These are phyloP conservation scores for Psilocybe cyanescens DNA, from an alignment of 768 basidiomycete species.

Conservation along the genomic window DNA sequence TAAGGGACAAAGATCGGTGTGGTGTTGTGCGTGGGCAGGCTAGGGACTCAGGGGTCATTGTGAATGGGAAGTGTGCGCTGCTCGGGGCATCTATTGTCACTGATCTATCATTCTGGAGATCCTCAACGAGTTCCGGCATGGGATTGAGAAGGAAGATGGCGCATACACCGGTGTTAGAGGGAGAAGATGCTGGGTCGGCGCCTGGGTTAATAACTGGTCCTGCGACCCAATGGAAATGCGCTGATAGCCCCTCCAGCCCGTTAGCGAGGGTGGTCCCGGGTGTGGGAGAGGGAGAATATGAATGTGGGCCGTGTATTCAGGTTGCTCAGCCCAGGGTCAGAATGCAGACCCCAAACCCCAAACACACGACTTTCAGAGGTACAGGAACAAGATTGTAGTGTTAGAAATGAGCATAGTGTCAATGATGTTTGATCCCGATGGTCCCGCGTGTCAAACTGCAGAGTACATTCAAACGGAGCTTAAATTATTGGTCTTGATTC, in stretches of 20 bases:
- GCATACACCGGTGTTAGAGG: constrained; percentile 19
- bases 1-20: not conserved
- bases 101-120: constrained; percentile 22
- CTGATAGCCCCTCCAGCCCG: constrained; percentile 26
- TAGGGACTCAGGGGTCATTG: constrained; percentile 27
- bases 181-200: not conserved
- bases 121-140: constrained; percentile 25
- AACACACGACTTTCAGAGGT: no score
- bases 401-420: no score
- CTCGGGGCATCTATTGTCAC: constrained; percentile 25
- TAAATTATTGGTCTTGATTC: no score
- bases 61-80: constrained; percentile 25
- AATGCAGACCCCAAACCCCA: no score
- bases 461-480: no score
- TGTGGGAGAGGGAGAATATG: constrained; percentile 21
- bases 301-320: constrained; percentile 29
- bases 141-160: constrained; percentile 19
- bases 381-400: no score
- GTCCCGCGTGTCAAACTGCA: no score
- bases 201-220: constrained; percentile 27
- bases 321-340: not conserved
- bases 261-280: constrained; percentile 14
- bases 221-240: constrained; percentile 29
- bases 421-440: no score
- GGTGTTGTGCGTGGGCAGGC: constrained; percentile 27